A percentile compares a stretch with the other conserved stretches of the same genome.
Evolutionary conservation across 1,139 yeast genomes (phyloP).

Genomic region (Hyphopichia pseudoburtonii): DNA sequence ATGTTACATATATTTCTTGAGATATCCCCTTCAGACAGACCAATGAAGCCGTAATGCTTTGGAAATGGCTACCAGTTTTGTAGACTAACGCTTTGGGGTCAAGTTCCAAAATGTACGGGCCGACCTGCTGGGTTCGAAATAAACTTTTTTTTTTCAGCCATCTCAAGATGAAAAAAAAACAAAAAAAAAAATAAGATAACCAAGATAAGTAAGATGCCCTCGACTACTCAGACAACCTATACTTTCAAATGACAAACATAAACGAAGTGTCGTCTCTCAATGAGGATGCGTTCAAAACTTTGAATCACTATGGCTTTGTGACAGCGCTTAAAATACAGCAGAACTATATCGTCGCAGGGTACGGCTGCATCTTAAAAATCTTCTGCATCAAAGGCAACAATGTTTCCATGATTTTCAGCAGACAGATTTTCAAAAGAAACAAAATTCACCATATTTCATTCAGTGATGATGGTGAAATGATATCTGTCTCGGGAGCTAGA

Average conservation of each 20-base stretch:
- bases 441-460: constrained; percentile 75
- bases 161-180: background rate
- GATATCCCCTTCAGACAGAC: no score
- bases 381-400: constrained; percentile 43
- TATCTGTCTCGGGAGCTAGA: constrained; percentile 71
- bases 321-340: constrained; percentile 55
- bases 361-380: constrained; percentile 66
- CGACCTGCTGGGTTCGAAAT: no score
- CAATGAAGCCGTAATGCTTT: no score
- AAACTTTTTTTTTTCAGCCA: background rate
- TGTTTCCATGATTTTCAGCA: constrained; percentile 37
- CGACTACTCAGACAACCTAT: background rate
- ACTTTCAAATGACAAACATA: constrained; percentile 4
- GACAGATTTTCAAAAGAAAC: constrained; percentile 60
- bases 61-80: background rate
- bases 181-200: no score
- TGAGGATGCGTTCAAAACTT: constrained; percentile 20
- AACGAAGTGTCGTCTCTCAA: constrained; percentile 16
- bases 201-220: background rate
- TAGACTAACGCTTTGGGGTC: no score
- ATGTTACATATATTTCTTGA: no score
- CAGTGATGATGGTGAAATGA: constrained; percentile 20
- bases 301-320: constrained; percentile 71
- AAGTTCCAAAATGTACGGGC: no score
- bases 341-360: constrained; percentile 57